These are phyloP conservation scores for Letharia columbiana DNA, from an alignment of 495 filamentous ascomycete genomes.

Conservation along the genomic window DNA sequence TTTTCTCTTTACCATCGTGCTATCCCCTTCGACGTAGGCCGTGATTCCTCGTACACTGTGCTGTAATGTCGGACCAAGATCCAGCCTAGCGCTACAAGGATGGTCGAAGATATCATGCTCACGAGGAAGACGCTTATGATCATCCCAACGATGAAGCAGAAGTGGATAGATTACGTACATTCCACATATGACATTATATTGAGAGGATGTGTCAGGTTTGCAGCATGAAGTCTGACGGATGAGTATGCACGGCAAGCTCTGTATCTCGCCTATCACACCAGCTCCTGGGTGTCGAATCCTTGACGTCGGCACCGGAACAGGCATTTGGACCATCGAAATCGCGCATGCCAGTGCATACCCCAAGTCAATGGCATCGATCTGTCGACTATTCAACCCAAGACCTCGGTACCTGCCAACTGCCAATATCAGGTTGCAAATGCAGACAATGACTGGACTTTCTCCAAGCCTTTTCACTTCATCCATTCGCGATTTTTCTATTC, in stretches of 20 bases:
- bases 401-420: not conserved
- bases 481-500: not conserved
- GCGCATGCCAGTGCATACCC: not conserved
- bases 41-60: too few relatives aligned
- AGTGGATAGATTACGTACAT: too few relatives aligned
- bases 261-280: not conserved
- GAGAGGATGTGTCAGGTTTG: not conserved
- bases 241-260: not conserved
- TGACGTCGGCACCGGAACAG: not conserved
- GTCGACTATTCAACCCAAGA: not conserved
- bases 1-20: not conserved
- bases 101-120: not conserved
- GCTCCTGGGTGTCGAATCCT: not conserved
- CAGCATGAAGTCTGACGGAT: not conserved
- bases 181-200: not conserved
- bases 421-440: not conserved
- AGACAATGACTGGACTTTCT: not conserved
- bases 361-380: not conserved
- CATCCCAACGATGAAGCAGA: not conserved
- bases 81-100: not conserved
- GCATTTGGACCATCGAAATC: not conserved
- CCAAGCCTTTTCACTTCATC: not conserved
- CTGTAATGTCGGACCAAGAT: not conserved
- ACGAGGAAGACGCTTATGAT: not conserved
- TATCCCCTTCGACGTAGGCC: not conserved